Evolutionary conservation across 768 basidiomycete species (phyloP).

Genomic region (Lactarius pseudohatsudake): DNA sequence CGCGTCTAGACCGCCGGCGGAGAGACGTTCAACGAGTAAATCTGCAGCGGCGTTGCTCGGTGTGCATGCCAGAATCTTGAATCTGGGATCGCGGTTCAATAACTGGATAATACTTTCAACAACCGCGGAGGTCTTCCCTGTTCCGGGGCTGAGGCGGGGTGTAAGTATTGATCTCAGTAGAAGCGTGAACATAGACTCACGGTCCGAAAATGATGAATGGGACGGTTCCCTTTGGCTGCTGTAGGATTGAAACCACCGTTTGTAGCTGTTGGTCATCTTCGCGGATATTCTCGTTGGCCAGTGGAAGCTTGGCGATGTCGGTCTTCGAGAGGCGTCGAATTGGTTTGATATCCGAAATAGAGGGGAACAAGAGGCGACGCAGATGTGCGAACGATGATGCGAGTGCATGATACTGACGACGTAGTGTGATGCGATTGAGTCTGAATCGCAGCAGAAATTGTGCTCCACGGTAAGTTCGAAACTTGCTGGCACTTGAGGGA

Average conservation of each 20-base stretch:
- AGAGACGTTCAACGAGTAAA: slow-evolving; percentile 49
- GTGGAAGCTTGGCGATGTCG: slow-evolving; percentile 28
- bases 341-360: slow-evolving; percentile 34
- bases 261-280: slow-evolving; percentile 49
- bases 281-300: slow-evolving; percentile 34
- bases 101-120: slow-evolving; percentile 64
- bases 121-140: slow-evolving; percentile 66
- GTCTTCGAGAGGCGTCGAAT: slow-evolving; percentile 24
- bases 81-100: slow-evolving; percentile 41
- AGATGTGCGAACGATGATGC: slow-evolving; percentile 34
- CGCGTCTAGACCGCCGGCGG: slow-evolving; percentile 32
- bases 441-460: slow-evolving; percentile 50
- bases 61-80: slow-evolving; percentile 60
- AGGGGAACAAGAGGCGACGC: slow-evolving; percentile 53
- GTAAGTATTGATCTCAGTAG: background rate
- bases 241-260: slow-evolving; percentile 50
- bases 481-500: slow-evolving; percentile 43
- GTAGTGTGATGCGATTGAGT: slow-evolving; percentile 52
- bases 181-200: slow-evolving; percentile 40
- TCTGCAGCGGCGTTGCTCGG: slow-evolving; percentile 71
- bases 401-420: slow-evolving; percentile 46
- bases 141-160: slow-evolving; percentile 48
- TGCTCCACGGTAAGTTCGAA: slow-evolving; percentile 44
- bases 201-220: slow-evolving; percentile 67
- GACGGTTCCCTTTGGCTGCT: slow-evolving; percentile 44